phyloP scores from a whole-genome alignment of 805 yeast species.

The Wickerhamomyces silvicola region DNA sequence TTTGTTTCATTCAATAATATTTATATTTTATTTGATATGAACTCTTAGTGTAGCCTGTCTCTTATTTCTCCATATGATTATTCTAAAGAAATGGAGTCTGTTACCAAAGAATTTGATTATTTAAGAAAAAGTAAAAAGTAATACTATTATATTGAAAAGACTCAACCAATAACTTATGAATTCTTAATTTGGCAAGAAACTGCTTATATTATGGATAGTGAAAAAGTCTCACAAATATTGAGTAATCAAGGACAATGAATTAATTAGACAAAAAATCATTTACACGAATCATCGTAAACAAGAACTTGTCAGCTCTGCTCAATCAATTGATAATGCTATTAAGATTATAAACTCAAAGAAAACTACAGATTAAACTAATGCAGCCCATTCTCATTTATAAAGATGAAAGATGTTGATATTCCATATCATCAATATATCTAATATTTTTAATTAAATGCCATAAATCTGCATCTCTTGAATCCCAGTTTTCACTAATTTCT shows the following conservation, averaged over 20 bases:
- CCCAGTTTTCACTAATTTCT: slow-evolving; percentile 16
- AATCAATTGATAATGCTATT: slow-evolving; percentile 18
- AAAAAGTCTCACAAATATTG: slow-evolving; percentile 13
- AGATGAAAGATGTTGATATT: slow-evolving; percentile 2
- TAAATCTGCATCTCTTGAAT: slow-evolving; percentile 10
- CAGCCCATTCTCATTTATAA: slow-evolving; percentile 1
- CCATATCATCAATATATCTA: slow-evolving; percentile 5
- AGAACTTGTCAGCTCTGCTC: slow-evolving; percentile 19
- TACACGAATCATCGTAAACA: slow-evolving; percentile 13
- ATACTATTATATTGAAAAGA: neutral
- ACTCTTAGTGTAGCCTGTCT: too few relatives aligned
- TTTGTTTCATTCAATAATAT: too few relatives aligned
- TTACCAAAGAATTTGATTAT: slow-evolving; percentile 18
- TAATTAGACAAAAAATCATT: slow-evolving; percentile 14
- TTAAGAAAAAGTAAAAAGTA: slow-evolving; percentile 12
- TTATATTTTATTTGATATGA: too few relatives aligned
- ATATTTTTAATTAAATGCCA: slow-evolving; percentile 15
- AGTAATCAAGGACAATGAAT: slow-evolving; percentile 18
- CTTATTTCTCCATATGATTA: too few relatives aligned
- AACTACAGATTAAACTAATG: neutral
- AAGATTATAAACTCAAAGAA: slow-evolving; percentile 9
- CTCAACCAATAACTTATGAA: slow-evolving; percentile 2
- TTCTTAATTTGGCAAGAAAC: slow-evolving; percentile 22
- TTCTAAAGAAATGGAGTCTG: slow-evolving; percentile 14
- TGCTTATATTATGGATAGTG: slow-evolving; percentile 18